phyloP scores from a whole-genome alignment of 148 eudicot genomes.

The Rhododendron ferrugineum region DNA sequence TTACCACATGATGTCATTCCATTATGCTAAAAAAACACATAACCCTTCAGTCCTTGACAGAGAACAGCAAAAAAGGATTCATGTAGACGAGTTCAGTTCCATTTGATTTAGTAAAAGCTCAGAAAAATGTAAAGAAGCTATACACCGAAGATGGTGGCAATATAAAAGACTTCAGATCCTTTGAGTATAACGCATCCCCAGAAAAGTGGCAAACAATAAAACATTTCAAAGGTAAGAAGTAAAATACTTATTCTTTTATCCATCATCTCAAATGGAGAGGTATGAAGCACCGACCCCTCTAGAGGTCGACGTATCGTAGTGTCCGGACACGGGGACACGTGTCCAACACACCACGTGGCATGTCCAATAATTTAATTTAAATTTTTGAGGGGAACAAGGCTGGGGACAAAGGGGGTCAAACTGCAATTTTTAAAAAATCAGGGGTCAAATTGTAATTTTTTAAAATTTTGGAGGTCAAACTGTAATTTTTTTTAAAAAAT shows the following conservation, averaged over 20 bases:
- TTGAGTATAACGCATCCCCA: background rate
- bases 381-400: no score
- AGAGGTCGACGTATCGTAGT: no score
- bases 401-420: no score
- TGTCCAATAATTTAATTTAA: no score
- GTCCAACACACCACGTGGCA: no score
- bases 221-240: background rate
- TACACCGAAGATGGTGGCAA: background rate
- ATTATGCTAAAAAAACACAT: background rate
- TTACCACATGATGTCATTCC: background rate
- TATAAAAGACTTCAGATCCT: background rate
- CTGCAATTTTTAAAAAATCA: no score
- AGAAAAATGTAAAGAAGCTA: background rate
- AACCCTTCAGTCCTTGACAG: background rate
- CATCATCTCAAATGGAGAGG: conserved; percentile 1
- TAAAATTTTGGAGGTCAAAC: no score
- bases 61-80: background rate
- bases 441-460: no score
- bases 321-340: no score
- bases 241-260: background rate
- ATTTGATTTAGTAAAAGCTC: background rate
- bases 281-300: no score
- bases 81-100: background rate
- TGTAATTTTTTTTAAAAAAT: no score
- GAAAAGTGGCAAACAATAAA: background rate